Conservation (phyloP, 2,329 filamentous ascomycete species). For the Colletotrichum sp. region DNA sequence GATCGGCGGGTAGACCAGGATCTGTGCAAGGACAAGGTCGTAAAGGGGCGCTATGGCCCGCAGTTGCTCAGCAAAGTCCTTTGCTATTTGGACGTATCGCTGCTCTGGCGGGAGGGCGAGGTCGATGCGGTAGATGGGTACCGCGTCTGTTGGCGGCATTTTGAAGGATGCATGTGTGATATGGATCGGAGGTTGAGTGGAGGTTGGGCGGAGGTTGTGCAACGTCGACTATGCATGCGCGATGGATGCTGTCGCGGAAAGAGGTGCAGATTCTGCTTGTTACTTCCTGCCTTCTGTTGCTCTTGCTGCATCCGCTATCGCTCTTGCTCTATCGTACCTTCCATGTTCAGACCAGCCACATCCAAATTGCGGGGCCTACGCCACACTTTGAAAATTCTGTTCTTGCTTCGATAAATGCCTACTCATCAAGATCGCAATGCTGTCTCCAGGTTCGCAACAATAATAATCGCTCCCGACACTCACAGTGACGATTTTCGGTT, state of each 20-base stretch:
- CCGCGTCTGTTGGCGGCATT: not conserved
- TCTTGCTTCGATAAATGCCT: not conserved
- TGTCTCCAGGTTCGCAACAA: not conserved
- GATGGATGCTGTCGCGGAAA: not conserved
- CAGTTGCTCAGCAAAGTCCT: slow-evolving; percentile 47
- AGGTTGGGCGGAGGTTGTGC: not conserved
- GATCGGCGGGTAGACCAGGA: slow-evolving; percentile 26
- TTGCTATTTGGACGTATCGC: slow-evolving; percentile 55
- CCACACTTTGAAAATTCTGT: not conserved
- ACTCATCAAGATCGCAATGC: not conserved
- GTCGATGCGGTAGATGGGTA: slow-evolving; percentile 46
- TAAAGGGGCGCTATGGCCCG: slow-evolving; percentile 51
- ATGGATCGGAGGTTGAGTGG: not conserved
- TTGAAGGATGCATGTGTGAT: not conserved
- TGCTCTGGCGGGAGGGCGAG: slow-evolving; percentile 56
- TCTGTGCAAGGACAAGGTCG: slow-evolving; percentile 47
- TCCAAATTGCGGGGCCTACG: not conserved
- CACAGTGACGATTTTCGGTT: not conserved
- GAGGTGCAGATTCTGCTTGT: not conserved
- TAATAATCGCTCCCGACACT: not conserved
- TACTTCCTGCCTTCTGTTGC: not conserved
- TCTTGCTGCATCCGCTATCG: not conserved
- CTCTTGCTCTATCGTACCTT: not conserved
- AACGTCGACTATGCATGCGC: not conserved
- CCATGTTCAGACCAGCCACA: not conserved